Percentiles rank a stretch among this genome's conserved stretches.
Evolutionary conservation across 2,329 filamentous ascomycete species (phyloP).

Genomic region (Aureobasidium sp.): DNA sequence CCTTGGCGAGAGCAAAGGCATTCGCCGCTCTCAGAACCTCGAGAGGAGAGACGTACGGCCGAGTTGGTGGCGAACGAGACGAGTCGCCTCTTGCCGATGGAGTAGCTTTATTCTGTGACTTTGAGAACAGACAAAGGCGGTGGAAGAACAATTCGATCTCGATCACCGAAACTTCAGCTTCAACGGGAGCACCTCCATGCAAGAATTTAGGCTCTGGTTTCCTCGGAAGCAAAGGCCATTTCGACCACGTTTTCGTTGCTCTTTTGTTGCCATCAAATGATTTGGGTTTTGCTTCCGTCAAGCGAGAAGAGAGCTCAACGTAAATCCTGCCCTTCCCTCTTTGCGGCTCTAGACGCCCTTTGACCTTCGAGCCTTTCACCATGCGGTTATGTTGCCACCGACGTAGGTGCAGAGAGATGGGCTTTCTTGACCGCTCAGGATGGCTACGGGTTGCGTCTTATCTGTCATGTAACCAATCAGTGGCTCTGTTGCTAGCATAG

Average conservation of each 20-base stretch:
- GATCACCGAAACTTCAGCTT: not conserved
- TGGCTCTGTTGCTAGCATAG: not conserved
- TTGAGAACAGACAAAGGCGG: not conserved
- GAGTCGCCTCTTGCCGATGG: not conserved
- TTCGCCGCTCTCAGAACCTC: no score
- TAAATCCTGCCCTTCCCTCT: not conserved
- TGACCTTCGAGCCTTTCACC: not conserved
- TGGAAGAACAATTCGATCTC: not conserved
- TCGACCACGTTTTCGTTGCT: not conserved
- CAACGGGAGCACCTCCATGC: not conserved
- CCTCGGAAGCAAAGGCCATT: not conserved
- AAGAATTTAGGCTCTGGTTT: not conserved
- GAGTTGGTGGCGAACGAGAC: not conserved
- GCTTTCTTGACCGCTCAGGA: not conserved
- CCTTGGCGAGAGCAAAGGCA: no score
- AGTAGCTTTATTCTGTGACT: not conserved
- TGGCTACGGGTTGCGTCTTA: not conserved
- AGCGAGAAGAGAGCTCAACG: not conserved
- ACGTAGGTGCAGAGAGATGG: constrained; percentile 3
- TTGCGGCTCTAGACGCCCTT: not conserved
- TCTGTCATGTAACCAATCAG: not conserved
- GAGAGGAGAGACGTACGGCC: no score
- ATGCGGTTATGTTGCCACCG: constrained; percentile 13
- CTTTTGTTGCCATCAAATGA: not conserved
- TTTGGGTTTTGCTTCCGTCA: not conserved